phyloP scores from a whole-genome alignment of 2,329 filamentous ascomycete genomes.

The Herpotrichia juniperi region DNA sequence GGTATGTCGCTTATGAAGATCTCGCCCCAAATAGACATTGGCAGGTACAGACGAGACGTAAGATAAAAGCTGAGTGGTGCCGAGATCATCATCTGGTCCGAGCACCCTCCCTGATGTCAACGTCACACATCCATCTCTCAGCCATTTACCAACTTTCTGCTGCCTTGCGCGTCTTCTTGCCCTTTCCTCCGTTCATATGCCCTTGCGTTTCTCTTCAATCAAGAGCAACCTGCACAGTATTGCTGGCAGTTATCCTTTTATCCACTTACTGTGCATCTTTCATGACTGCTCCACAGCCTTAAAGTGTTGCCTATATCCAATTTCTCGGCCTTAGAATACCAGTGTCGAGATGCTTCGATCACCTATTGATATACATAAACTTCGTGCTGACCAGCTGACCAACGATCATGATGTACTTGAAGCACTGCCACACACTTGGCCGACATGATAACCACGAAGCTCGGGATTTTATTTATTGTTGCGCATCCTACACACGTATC shows the following conservation, averaged over 20 bases:
- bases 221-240: too few species aligned
- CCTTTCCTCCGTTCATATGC: not conserved
- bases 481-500: not conserved
- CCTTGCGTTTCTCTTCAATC: too few species aligned
- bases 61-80: not conserved
- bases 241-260: not conserved
- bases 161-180: not conserved
- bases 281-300: not conserved
- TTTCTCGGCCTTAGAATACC: too few species aligned
- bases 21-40: too few species aligned
- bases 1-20: too few species aligned
- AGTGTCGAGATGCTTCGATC: too few species aligned
- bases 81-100: not conserved
- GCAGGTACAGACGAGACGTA: too few species aligned
- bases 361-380: not conserved
- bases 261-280: not conserved
- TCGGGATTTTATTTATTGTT: not conserved
- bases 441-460: not conserved
- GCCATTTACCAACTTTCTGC: not conserved
- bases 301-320: not conserved
- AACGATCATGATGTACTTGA: not conserved
- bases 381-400: conserved; percentile 5
- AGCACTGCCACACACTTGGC: conserved; percentile 2
- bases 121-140: not conserved
- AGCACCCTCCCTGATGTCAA: not conserved